Evolutionary conservation across 441 rosid species (phyloP), one percentile per base, ranked within the genome.

Genomic region (Biscutella laevigata): DNA sequence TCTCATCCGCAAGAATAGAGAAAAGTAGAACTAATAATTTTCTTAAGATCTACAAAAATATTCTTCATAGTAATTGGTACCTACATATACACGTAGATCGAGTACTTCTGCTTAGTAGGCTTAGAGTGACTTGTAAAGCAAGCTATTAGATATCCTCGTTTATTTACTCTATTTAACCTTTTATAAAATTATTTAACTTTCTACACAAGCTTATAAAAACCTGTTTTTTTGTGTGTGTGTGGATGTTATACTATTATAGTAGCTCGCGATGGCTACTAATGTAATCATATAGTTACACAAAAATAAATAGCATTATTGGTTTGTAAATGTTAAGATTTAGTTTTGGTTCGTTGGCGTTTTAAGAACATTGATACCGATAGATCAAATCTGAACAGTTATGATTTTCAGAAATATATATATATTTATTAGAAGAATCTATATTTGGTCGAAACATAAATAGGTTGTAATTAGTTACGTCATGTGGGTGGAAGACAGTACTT

Each of bases 401-500:
- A 40, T 32, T 15, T n/a, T n/a, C 9, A 25, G 4, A 24, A 30
- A 25, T n/a, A 5, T 44, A 1, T 1, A 7, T n/a, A n/a, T n/a
- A n/a, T n/a, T n/a, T n/a, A n/a, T n/a, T n/a, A n/a, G n/a, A n/a
- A n/a, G n/a, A n/a, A n/a, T n/a, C n/a, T n/a, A n/a, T n/a, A n/a
- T n/a, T n/a, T n/a, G n/a, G n/a, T n/a, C n/a, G n/a, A n/a, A n/a
- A 14, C 33, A 53, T 52, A n/a, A 19, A 19, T 9, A 43, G 34
- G 26, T 49, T 34, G 2, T 43, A 3, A 53, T 14, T 34, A 11
- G 34, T 4, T 60, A 16, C 25, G 22, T 11, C n/a, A 12, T 44
- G 44, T 55, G 32, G 21, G 62, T 56, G 52, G 51, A 48, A 8
- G 62, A 56, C 52, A 48, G 51, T 39, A 30, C 24, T 39, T 33